Base-by-base conservation (phyloP, 176 grass and related monocot genomes). In the Elaeis guineensis region DNA sequence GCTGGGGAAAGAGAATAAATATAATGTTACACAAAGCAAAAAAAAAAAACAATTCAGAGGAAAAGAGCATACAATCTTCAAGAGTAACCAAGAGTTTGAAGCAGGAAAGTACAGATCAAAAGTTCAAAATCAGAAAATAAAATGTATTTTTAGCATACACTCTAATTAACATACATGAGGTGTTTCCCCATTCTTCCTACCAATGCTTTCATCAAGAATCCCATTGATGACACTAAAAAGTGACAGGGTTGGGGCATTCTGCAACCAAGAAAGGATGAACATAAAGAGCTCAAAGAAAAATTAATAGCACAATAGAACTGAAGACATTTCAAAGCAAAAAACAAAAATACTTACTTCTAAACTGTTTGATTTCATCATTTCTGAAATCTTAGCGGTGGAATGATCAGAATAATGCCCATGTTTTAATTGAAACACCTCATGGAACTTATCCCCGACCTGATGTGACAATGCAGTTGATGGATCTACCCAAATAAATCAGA, bases 181-280 rank as follows among this genome's bases (percentile, higher is more conserved):
- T 74, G 86, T 98, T 81, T 98, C 94, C 83, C 85, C 94, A 89
- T 84, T 89, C 79, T 92, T 98, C 70, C 79, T 89, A 61, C 93
- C 88, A 78, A 99, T 93, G 56, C 85, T 99, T 75, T 99, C 94
- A 67, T 99, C 88, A 24, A 99, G 79, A 86, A 99, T 93, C 50
- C 88, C 88, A 29, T 93, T 99, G 50, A 89, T 72, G 58, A 86
- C 85, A 71, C 88, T 93, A 55, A 99, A 82, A 72, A 99, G 94
- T 57, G 88, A 93, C 22, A 89, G 94, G 61, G 94, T 99, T 29
- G 94, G 82, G 16, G 82, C 88, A 75, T 89, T 99, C 94, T 99
- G 64, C 63, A 66, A 35, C 23, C 12, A 54, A 35, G 15, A 55
- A 87, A 63, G 39, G 51, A 60, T 61, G 20, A 20, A 23, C 11